A percentile compares a stretch with the other conserved stretches of the same genome.
Conservation (phyloP, 2,329 filamentous ascomycete species). For the Zymoseptoria pseudotritici region DNA sequence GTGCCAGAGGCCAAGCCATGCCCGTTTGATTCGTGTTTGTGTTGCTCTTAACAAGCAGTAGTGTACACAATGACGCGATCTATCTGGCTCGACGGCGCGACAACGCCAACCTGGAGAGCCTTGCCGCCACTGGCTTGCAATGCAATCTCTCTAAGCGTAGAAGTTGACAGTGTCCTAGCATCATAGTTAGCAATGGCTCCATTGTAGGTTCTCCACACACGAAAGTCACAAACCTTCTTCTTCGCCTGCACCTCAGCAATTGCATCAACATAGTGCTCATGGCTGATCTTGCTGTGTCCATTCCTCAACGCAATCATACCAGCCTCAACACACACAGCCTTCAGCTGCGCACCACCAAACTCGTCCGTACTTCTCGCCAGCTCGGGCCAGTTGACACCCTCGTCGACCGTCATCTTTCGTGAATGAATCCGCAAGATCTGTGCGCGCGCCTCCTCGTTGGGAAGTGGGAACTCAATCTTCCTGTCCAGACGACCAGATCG, state of each 20-base stretch:
- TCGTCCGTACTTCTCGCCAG: slow-evolving; percentile 94
- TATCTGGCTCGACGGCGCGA: neutral
- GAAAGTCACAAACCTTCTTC: slow-evolving; percentile 61
- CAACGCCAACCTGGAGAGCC: too few species aligned
- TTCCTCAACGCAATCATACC: slow-evolving; percentile 96
- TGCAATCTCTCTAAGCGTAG: slow-evolving; percentile 24
- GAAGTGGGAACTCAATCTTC: slow-evolving; percentile 97
- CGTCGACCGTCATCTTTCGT: slow-evolving; percentile 94
- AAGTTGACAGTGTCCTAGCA: slow-evolving; percentile 30
- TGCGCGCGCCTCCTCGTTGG: slow-evolving; percentile 93
- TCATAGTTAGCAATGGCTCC: slow-evolving; percentile 6
- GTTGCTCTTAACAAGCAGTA: neutral
- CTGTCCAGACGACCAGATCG: slow-evolving; percentile 93
- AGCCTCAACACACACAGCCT: slow-evolving; percentile 96
- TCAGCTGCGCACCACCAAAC: slow-evolving; percentile 94
- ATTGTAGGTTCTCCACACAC: neutral
- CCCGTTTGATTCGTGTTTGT: neutral
- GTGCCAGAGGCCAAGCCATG: neutral
- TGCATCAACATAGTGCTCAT: slow-evolving; percentile 98
- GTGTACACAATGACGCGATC: neutral
- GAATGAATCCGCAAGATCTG: slow-evolving; percentile 98
- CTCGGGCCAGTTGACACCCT: slow-evolving; percentile 91
- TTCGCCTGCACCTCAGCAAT: slow-evolving; percentile 91
- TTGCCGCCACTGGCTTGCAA: neutral
- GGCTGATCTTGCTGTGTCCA: slow-evolving; percentile 92